Evolutionary conservation across 305 asterid species (phyloP), one percentile per base, ranked within the genome.

Genomic region (Ajuga reptans): DNA sequence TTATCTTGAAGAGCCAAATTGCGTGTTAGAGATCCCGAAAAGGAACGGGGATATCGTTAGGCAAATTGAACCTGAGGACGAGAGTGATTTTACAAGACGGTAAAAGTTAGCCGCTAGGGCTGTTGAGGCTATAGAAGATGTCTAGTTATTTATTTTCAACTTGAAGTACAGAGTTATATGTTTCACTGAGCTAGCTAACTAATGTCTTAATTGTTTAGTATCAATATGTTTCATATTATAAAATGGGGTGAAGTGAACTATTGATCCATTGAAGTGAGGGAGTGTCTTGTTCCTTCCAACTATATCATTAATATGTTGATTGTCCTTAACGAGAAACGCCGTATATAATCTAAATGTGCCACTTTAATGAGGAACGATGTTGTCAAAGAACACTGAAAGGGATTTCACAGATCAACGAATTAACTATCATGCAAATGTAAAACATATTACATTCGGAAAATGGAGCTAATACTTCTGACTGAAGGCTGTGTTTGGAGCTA

Each of bases 1-100:
- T 42, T 75, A 80, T 63, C 80, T 83, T 7, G 85, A 80, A 78
- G 85, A 85, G 75, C 87, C 92, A 47, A 82, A 69, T 4, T 58
- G 66, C 51, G 81, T 81, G 85, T 71, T 81, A 11, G 84, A 77
- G 67, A 81, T 79, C 79, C 86, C 81, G 69, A 77, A 62, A n/a
- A 81, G 68, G 69, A 81, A 77, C 64, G 85, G 79, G 42, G 86
- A 81, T 67, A 80, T 80, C 27, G 68, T 68, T 11, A 52, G 71
- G 17, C 47, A 56, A 49, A 62, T 75, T 41, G 72, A 74, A 64
- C 66, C 77, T 39, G 75, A 74, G 76, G 70, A 67, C 17, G 84
- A 76, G 82, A 70, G 5, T 43, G 69, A 77, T 34, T 31, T 69
- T 65, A 42, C 75, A 69, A 69, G 78, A 66, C 45, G 60, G 36